Evolutionary conservation across 2,329 filamentous ascomycete species (phyloP).

Genomic region (Neophaeococcomyces aloes): DNA sequence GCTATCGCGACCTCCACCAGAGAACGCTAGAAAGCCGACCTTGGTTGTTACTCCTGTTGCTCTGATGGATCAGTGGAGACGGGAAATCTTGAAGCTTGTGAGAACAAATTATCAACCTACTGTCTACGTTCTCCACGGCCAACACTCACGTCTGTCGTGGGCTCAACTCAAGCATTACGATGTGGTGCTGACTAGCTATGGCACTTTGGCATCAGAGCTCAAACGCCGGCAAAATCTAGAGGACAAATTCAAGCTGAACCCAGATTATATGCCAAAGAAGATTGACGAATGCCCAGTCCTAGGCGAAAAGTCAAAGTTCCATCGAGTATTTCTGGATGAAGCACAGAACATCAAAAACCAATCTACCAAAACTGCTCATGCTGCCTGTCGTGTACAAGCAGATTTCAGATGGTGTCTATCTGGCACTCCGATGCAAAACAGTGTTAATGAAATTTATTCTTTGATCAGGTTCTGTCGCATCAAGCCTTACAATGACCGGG

Average conservation of each 20-base stretch:
- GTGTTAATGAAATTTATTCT: conserved; percentile 64
- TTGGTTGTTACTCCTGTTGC: conserved; percentile 73
- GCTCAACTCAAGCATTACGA: conserved; percentile 55
- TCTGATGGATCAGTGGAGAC: conserved; percentile 72
- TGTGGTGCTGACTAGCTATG: conserved; percentile 70
- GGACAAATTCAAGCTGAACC: conserved; percentile 39
- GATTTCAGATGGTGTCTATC: conserved; percentile 63
- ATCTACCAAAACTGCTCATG: conserved; percentile 50
- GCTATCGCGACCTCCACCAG: conserved; percentile 52
- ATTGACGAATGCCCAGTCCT: conserved; percentile 46
- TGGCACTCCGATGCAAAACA: conserved; percentile 85
- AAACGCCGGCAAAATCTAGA: conserved; percentile 49
- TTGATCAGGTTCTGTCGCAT: conserved; percentile 68
- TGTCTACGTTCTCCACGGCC: conserved; percentile 59
- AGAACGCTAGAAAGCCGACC: conserved; percentile 57
- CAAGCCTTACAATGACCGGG: conserved; percentile 58
- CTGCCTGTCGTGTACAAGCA: conserved; percentile 48
- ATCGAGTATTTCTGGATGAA: conserved; percentile 66
- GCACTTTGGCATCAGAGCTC: conserved; percentile 56
- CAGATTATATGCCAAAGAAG: conserved; percentile 27
- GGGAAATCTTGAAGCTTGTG: conserved; percentile 64
- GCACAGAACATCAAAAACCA: conserved; percentile 73
- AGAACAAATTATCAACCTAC: conserved; percentile 48
- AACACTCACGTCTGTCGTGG: conserved; percentile 47
- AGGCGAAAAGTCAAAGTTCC: conserved; percentile 50